phyloP scores from a whole-genome alignment of 805 yeast species.

The Pichia nakasei region DNA sequence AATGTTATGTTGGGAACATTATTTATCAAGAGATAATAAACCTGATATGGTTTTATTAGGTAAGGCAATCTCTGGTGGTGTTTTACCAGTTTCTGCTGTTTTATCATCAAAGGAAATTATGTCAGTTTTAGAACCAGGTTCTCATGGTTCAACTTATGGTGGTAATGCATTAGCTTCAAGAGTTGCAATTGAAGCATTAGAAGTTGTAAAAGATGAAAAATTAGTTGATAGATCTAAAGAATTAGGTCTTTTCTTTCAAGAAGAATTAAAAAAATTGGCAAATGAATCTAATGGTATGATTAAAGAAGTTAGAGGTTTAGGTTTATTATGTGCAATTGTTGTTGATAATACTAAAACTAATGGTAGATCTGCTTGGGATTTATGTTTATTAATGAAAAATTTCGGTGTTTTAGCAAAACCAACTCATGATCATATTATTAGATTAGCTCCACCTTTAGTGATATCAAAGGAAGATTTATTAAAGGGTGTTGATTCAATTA shows the following conservation, averaged over 20 bases:
- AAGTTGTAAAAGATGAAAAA: constrained; percentile 82
- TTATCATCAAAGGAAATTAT: constrained; percentile 83
- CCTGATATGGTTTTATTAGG: constrained; percentile 90
- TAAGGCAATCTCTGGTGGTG: constrained; percentile 94
- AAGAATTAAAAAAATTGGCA: constrained; percentile 44
- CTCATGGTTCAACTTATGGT: constrained; percentile 97
- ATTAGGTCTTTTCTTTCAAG: constrained; percentile 63
- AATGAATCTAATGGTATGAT: constrained; percentile 43
- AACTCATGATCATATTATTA: constrained; percentile 85
- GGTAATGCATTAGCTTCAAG: constrained; percentile 94
- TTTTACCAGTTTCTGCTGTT: constrained; percentile 85
- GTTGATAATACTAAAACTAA: constrained; percentile 75
- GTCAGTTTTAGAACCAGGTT: constrained; percentile 86
- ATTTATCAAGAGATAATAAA: constrained; percentile 39
- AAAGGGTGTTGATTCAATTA: constrained; percentile 72
- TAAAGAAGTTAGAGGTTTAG: constrained; percentile 70
- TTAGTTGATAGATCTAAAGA: constrained; percentile 68
- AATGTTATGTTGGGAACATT: constrained; percentile 83
- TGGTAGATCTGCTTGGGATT: constrained; percentile 94
- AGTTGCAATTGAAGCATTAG: constrained; percentile 87
- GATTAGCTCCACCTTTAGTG: constrained; percentile 93
- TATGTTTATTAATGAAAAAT: constrained; percentile 82
- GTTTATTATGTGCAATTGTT: constrained; percentile 84
- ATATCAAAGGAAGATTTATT: constrained; percentile 79
- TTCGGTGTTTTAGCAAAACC: constrained; percentile 92